Conservation (phyloP, 1,139 yeast species). For the Geotrichum klebahnii region DNA sequence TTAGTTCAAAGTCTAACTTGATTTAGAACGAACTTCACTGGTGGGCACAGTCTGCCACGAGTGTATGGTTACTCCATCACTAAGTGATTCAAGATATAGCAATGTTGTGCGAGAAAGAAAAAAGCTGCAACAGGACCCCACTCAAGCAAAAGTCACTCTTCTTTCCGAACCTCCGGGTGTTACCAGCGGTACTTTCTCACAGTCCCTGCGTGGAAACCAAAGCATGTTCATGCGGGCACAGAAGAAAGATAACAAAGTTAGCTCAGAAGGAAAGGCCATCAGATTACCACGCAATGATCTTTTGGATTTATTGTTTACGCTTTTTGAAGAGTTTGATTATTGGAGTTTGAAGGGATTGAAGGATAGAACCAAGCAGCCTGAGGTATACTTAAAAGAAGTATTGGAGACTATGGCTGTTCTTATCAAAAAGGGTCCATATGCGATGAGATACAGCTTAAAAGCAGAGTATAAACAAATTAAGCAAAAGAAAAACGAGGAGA, state of each 20-base stretch:
- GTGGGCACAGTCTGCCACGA: conserved; percentile 90
- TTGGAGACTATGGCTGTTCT: conserved; percentile 84
- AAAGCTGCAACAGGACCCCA: conserved; percentile 39
- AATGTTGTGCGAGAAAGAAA: conserved; percentile 56
- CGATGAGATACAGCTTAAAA: conserved; percentile 82
- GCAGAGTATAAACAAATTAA: conserved; percentile 66
- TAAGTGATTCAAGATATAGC: conserved; percentile 63
- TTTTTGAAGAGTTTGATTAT: conserved; percentile 92
- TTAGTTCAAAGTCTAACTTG: conserved; percentile 16
- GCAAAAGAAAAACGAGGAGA: conserved; percentile 14
- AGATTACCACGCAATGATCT: conserved; percentile 92
- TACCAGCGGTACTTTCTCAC: conserved; percentile 73
- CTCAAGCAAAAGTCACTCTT: conserved; percentile 72
- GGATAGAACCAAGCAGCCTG: conserved; percentile 95
- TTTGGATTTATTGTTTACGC: conserved; percentile 77
- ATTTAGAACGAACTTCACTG: conserved; percentile 62
- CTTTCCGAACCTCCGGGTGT: conserved; percentile 85
- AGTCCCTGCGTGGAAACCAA: conserved; percentile 52
- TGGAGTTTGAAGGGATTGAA: conserved; percentile 94
- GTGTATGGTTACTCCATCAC: conserved; percentile 79
- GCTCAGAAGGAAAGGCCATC: conserved; percentile 79
- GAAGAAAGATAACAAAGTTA: conserved; percentile 40
- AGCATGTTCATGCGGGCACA: conserved; percentile 36
- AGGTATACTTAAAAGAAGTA: conserved; percentile 84
- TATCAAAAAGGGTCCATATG: conserved; percentile 93